Conservation (phyloP, 805 yeast species). For the Priceomyces melissophilus region DNA sequence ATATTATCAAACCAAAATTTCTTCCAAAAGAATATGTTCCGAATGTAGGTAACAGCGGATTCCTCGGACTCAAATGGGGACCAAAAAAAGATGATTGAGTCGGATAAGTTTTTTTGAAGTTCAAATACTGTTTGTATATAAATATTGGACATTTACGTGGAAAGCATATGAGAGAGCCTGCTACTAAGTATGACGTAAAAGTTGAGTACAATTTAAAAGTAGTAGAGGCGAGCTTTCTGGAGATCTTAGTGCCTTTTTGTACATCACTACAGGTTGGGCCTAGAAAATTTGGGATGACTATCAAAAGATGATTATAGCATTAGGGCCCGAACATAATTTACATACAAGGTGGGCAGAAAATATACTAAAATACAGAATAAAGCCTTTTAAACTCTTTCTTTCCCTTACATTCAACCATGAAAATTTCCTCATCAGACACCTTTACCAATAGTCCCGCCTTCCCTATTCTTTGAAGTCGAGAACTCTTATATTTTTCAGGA, state of each 20-base stretch:
- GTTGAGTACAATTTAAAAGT: too few species aligned
- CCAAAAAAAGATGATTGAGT: conserved; percentile 50
- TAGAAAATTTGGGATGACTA: too few species aligned
- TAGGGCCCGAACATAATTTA: too few species aligned
- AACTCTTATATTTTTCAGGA: conserved; percentile 23
- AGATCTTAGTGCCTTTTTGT: too few species aligned
- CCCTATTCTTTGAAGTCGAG: conserved; percentile 35
- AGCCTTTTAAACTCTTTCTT: conserved; percentile 35
- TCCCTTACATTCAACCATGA: conserved; percentile 44
- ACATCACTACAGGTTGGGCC: too few species aligned
- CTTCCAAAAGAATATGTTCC: conserved; percentile 42
- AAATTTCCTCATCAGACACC: conserved; percentile 26
- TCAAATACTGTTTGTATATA: background rate
- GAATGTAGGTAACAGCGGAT: conserved; percentile 47
- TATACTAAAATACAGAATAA: conserved; percentile 16
- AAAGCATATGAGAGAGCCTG: too few species aligned
- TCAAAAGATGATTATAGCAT: too few species aligned
- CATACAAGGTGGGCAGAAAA: background rate
- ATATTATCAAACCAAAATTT: conserved; percentile 61
- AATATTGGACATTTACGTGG: too few species aligned
- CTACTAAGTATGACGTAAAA: too few species aligned
- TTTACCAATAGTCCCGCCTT: conserved; percentile 41
- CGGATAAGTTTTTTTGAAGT: background rate
- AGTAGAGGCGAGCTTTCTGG: too few species aligned
- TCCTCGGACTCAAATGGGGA: conserved; percentile 86